Evolutionary conservation across 2,329 filamentous ascomycete species (phyloP).

Genomic region (Septoria petroselini): DNA sequence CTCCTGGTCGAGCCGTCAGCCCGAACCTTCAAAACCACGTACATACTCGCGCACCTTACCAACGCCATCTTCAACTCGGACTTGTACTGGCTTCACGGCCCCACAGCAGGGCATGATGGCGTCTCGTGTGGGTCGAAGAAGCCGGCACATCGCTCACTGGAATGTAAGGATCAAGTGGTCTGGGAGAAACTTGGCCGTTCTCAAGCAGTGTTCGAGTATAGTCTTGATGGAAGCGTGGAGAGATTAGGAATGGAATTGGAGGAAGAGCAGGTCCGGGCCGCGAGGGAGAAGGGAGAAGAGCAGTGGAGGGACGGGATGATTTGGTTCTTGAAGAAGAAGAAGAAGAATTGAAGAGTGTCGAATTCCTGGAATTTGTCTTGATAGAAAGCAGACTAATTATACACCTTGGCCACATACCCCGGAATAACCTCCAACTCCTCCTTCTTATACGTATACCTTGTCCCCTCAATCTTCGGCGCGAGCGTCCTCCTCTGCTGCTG

Average conservation of each 20-base stretch:
- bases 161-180: conserved; percentile 12
- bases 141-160: background rate
- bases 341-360: too few relatives aligned
- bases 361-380: too few relatives aligned
- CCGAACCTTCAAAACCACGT: background rate
- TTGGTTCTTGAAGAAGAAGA: too few relatives aligned
- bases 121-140: background rate
- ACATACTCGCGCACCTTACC: conserved; percentile 5
- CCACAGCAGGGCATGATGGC: background rate
- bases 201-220: conserved; percentile 10
- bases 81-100: conserved; percentile 1
- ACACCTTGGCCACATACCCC: conserved; percentile 32
- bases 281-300: conserved; percentile 11
- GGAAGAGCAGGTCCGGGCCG: conserved; percentile 13
- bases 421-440: conserved; percentile 41
- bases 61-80: conserved; percentile 8
- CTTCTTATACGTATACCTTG: conserved; percentile 34
- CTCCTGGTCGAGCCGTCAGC: conserved; percentile 1
- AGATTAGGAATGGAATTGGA: conserved; percentile 15
- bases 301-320: conserved; percentile 25
- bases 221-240: conserved; percentile 1
- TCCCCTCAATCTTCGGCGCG: conserved; percentile 41
- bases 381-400: conserved; percentile 21
- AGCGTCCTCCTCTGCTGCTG: conserved; percentile 42
- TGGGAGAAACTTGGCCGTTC: background rate